Evolutionary conservation across 2,329 filamentous ascomycete genomes (phyloP), one percentile per base, ranked within the genome.

Genomic region (Grosmannia penicillata): DNA sequence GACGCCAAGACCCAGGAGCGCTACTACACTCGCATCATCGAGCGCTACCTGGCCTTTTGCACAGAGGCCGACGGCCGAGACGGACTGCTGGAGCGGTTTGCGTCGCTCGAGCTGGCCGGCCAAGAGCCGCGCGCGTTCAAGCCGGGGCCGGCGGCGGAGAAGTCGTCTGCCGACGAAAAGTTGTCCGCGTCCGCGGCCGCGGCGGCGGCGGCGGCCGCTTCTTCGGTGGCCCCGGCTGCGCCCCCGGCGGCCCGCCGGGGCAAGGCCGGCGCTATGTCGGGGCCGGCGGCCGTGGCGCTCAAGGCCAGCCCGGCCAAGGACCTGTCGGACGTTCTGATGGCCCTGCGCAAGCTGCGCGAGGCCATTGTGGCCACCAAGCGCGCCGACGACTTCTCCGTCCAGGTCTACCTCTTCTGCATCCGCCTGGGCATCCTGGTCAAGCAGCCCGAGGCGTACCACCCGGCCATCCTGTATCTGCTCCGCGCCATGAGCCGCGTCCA

Each of bases 311-410:
- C 39, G 10, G 24, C 71, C 11, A 71, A 74, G 47, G 76, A 82
- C 46, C 69, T 95, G 23, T 71, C 78, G 3, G 74, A 72, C 17
- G 75, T 96, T 37, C 68, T 95, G 38, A 72, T 82, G 50, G 83
- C 89, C 4, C 78, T 96, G 53, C 78, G 91, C 45, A 96, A 95
- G 56, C 72, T 98, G 24, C 77, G 91, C 40, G 91, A 98, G 62
- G 87, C 80, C 19, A 78, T 96, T 34, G 74, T 93, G 3, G 83
- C 83, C 11, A 78, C 82, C 8, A 74, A 76, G 38, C 75, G 87
- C 17, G 64, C 68, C 26, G 82, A 94, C 53, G 66, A 73, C 37
- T 98, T 98, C 57, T 78, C 89, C 1, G 75, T 82, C n/a, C 78
- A 86, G 48, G 83, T 78, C 14, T 94, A 96, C 59, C 75, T 93